Evolutionary conservation across 371 early-diverging fungal species (phyloP).

Genomic region (Lichtheimia corymbifera): DNA sequence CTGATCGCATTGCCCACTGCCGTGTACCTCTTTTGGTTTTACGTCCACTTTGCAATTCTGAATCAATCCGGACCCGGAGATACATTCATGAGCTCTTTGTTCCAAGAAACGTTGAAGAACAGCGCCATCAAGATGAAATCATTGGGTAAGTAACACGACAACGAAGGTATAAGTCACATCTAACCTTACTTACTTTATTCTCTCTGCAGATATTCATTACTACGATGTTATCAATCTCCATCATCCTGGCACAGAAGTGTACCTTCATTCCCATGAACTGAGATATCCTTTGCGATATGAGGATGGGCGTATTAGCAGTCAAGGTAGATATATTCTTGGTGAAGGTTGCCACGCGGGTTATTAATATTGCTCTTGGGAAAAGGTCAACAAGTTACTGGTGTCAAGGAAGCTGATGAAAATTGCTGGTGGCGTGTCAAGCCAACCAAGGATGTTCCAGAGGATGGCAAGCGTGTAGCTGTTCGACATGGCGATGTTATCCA

Average conservation of each 20-base stretch:
- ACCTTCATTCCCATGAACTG: constrained; percentile 82
- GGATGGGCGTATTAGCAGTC: constrained; percentile 89
- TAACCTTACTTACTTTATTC: neutral
- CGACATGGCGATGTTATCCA: constrained; percentile 69
- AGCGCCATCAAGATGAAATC: constrained; percentile 68
- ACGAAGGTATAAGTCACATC: neutral
- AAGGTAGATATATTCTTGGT: constrained; percentile 34
- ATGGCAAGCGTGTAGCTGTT: constrained; percentile 31
- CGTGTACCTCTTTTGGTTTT: constrained; percentile 79
- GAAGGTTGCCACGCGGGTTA: neutral
- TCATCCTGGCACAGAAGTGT: constrained; percentile 75
- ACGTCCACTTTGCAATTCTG: constrained; percentile 80
- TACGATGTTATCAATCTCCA: constrained; percentile 79
- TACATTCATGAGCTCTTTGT: constrained; percentile 85
- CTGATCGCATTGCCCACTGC: constrained; percentile 78
- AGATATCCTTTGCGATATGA: constrained; percentile 91
- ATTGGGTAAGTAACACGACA: constrained; percentile 26
- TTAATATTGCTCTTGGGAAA: neutral
- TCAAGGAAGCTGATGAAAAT: constrained; percentile 70
- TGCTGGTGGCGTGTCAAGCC: constrained; percentile 85
- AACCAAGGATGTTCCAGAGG: constrained; percentile 31
- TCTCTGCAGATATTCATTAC: constrained; percentile 68
- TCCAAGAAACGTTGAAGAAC: constrained; percentile 87
- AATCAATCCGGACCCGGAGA: constrained; percentile 91
- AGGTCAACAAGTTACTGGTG: constrained; percentile 93